These are phyloP conservation scores for Mycena floridula DNA, from an alignment of 768 basidiomycete genomes.

Conservation along the genomic window DNA sequence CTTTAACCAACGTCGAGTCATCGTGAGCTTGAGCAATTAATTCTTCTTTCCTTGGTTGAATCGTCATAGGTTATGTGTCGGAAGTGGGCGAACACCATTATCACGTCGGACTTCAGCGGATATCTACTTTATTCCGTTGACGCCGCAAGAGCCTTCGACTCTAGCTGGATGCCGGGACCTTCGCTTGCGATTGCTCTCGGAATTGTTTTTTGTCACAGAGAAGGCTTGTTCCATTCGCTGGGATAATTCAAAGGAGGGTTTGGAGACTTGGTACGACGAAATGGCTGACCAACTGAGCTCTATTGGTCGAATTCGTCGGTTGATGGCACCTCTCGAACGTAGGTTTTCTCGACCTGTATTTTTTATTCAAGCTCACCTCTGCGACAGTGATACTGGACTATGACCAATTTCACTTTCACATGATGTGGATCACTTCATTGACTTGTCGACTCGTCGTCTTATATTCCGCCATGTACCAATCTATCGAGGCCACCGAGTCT, in stretches of 20 bases:
- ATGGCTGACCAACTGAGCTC: constrained; percentile 18
- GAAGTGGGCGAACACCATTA: constrained; percentile 29
- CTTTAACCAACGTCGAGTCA: constrained; percentile 25
- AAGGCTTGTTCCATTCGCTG: constrained; percentile 20
- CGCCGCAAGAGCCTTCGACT: constrained; percentile 19
- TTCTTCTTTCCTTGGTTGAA: not conserved
- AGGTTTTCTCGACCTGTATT: not conserved
- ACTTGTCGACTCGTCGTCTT: constrained; percentile 5
- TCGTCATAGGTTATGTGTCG: constrained; percentile 25
- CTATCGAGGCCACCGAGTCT: not conserved
- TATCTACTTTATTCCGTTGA: constrained; percentile 20
- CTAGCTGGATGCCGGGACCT: constrained; percentile 21
- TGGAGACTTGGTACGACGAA: constrained; percentile 27
- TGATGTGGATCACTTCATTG: constrained; percentile 1
- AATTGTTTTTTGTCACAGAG: constrained; percentile 21
- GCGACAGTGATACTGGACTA: constrained; percentile 4
- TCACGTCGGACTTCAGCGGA: constrained; percentile 22
- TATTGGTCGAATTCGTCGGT: constrained; percentile 25
- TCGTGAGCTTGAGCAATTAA: constrained; percentile 9
- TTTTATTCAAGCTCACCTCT: not conserved
- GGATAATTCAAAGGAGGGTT: constrained; percentile 13
- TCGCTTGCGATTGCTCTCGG: constrained; percentile 26
- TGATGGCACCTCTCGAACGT: constrained; percentile 16
- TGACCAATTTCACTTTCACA: constrained; percentile 5
- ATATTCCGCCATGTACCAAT: constrained; percentile 2